These are phyloP conservation scores for Coniochaeta sp. DNA, from an alignment of 2,329 filamentous ascomycete species.

Conservation along the genomic window DNA sequence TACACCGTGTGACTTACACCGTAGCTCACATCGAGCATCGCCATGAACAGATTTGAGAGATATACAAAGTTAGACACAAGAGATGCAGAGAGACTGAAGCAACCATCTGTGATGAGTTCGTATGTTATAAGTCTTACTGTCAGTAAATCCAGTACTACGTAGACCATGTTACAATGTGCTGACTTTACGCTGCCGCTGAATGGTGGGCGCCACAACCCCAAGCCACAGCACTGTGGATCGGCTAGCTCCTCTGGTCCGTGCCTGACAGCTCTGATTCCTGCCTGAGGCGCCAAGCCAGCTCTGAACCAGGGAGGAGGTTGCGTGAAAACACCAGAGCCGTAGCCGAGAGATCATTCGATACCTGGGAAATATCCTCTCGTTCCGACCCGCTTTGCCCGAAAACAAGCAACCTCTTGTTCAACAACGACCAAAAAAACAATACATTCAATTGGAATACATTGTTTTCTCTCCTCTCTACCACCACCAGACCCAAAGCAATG, in stretches of 20 bases:
- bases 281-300: background rate
- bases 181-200: background rate
- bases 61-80: background rate
- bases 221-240: background rate
- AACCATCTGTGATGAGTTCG: background rate
- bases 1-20: background rate
- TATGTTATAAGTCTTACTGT: background rate
- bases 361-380: slow-evolving; percentile 13
- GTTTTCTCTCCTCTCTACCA: slow-evolving; percentile 3
- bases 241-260: background rate
- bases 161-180: background rate
- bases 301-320: background rate
- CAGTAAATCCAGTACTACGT: background rate
- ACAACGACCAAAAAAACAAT: slow-evolving; percentile 1
- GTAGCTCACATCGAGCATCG: background rate
- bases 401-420: background rate
- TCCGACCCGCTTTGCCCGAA: slow-evolving; percentile 7
- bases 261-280: background rate
- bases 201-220: background rate
- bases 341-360: slow-evolving; percentile 25
- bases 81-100: background rate
- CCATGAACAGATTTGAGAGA: background rate
- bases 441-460: background rate
- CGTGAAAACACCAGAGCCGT: slow-evolving; percentile 11
- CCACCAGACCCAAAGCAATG: slow-evolving; percentile 13